These are phyloP conservation scores for Mycena venus DNA, from an alignment of 768 basidiomycete genomes.

Conservation along the genomic window DNA sequence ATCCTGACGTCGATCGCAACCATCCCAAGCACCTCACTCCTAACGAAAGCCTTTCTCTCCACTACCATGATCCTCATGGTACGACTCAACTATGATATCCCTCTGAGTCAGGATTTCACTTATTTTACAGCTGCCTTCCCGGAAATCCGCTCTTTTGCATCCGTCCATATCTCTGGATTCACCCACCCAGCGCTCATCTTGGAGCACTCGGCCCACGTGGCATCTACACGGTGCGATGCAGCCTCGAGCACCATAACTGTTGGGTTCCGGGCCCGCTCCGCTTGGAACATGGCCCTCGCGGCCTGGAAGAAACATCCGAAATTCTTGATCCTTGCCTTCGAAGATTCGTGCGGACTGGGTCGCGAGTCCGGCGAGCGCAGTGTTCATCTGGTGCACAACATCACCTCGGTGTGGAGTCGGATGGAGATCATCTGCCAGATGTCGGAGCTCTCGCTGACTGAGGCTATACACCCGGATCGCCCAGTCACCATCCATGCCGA, in stretches of 20 bases:
- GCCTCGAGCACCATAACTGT: background rate
- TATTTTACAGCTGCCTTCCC: background rate
- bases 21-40: background rate
- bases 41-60: background rate
- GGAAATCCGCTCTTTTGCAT: background rate
- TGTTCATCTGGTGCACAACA: background rate
- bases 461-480: background rate
- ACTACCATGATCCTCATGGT: conserved; percentile 10
- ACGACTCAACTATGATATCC: background rate
- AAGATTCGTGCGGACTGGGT: background rate
- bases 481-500: background rate
- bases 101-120: background rate
- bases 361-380: background rate
- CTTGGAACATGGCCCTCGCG: background rate
- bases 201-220: background rate
- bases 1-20: background rate
- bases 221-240: background rate
- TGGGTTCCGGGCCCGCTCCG: background rate
- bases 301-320: background rate
- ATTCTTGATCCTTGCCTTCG: background rate
- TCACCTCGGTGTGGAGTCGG: background rate
- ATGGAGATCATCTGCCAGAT: background rate
- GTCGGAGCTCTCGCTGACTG: background rate
- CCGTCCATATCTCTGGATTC: background rate
- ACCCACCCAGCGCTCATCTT: background rate